Evolutionary conservation across 768 basidiomycete genomes (phyloP).

Genomic region (Agrocybe praecox): DNA sequence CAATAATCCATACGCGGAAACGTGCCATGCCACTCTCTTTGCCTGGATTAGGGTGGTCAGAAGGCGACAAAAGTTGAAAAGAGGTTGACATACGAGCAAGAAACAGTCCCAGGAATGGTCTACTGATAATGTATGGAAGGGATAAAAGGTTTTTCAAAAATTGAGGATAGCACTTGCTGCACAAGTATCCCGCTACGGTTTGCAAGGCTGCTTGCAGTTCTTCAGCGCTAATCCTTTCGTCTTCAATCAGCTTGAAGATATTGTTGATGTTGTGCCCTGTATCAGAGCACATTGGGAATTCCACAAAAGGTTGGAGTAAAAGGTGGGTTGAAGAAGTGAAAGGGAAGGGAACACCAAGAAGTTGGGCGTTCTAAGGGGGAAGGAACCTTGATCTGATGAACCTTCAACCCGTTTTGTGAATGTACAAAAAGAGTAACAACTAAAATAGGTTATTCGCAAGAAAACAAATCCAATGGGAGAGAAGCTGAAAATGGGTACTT

Average conservation of each 20-base stretch:
- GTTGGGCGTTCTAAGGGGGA: too few species aligned
- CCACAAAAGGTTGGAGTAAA: not conserved
- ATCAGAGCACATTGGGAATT: not conserved
- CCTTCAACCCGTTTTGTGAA: too few species aligned
- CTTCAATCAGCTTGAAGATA: conserved; percentile 1
- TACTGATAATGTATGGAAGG: conserved; percentile 2
- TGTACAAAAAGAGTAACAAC: too few species aligned
- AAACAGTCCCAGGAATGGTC: conserved; percentile 11
- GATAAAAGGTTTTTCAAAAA: conserved; percentile 7
- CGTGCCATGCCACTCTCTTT: not conserved
- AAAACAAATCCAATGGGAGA: too few species aligned
- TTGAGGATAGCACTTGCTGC: conserved; percentile 1
- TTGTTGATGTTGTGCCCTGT: not conserved
- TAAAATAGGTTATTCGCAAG: too few species aligned
- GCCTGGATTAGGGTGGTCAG: conserved; percentile 2
- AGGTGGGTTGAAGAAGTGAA: not conserved
- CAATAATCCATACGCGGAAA: conserved; percentile 4
- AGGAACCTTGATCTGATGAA: too few species aligned
- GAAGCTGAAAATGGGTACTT: too few species aligned
- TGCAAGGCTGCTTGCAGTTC: not conserved
- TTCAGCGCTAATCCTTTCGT: conserved; percentile 5
- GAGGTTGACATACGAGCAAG: conserved; percentile 15
- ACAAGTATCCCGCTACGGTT: not conserved
- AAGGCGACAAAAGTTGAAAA: not conserved
- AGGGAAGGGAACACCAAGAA: too few species aligned